Evolutionary conservation across 2,329 filamentous ascomycete genomes (phyloP).

Genomic region (Blastomyces parvus): DNA sequence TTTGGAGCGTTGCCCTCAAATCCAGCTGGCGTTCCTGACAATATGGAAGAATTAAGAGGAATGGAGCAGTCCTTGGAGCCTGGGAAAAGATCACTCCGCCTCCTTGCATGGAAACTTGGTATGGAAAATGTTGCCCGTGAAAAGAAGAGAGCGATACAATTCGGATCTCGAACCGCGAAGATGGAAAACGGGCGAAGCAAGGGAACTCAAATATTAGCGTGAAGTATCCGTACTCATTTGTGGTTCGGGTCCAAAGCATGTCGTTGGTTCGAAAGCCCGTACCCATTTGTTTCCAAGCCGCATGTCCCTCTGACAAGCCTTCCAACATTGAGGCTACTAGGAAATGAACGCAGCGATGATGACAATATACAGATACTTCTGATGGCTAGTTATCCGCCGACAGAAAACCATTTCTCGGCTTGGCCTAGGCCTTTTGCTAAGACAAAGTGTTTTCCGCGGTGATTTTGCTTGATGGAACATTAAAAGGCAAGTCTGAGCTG

Average conservation of each 20-base stretch:
- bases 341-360: slow-evolving; percentile 27
- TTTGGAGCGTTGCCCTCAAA: slow-evolving; percentile 50
- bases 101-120: slow-evolving; percentile 64
- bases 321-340: background rate
- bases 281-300: background rate
- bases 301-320: background rate
- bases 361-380: slow-evolving; percentile 38
- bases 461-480: slow-evolving; percentile 9
- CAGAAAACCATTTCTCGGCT: slow-evolving; percentile 4
- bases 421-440: background rate
- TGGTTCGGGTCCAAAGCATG: background rate
- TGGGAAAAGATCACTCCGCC: slow-evolving; percentile 69
- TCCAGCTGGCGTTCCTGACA: slow-evolving; percentile 16
- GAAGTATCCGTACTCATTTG: slow-evolving; percentile 13
- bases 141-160: slow-evolving; percentile 88
- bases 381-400: slow-evolving; percentile 21
- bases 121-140: slow-evolving; percentile 66
- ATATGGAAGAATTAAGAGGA: slow-evolving; percentile 18
- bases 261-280: background rate
- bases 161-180: slow-evolving; percentile 72
- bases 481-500: slow-evolving; percentile 33
- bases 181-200: slow-evolving; percentile 60
- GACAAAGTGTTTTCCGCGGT: slow-evolving; percentile 2
- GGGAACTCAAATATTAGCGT: slow-evolving; percentile 50
- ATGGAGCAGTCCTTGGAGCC: slow-evolving; percentile 49